Evolutionary conservation across 2,329 filamentous ascomycete genomes (phyloP), one percentile per base, ranked within the genome.

Genomic region (Dactylellina cionopaga): DNA sequence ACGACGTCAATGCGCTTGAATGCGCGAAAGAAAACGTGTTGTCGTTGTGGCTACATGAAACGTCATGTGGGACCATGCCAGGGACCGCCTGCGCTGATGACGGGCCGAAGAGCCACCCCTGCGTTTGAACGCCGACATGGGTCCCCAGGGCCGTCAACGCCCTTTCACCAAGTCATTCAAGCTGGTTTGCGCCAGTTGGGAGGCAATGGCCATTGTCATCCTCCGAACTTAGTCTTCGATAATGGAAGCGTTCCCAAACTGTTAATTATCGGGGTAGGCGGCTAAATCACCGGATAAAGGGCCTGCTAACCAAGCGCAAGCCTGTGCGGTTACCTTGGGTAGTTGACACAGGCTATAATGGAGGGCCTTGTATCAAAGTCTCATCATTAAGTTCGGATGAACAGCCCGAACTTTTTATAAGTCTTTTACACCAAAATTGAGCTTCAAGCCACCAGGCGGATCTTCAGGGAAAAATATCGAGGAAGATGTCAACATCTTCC

Each of bases 31-130:
- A 39, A 62, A 24, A 22, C 39, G 63, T 52, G 63, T 58, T 68
- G 63, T 31, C 46, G 15, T 31, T 58, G 63, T 68, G 52, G 44
- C 15, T 47, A 52, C 17, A 6, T 72, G 68, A 72, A 72, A 72
- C 68, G 54, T 58, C 51, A 58, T 64, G 66, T 71, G 66, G 56
- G 51, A 64, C 37, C 27, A 33, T 47, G 58, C 51, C 58, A 58
- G 49, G 66, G 66, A 49, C 58, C 59, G 56, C 55, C 46, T 72
- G 59, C 68, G 68, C 68, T 65, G 68, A 64, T 65, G 52, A 55
- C 68, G 68, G 66, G 66, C 66, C 66, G 66, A 71, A 64, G 41
- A 63, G 66, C 66, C 66, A 71, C 52, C 66, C 66, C 66, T 71
- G 58, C 66, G 66, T 71, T 63, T 71, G 49, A 52, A 58, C 37